These are phyloP conservation scores for Schizosaccharomyces octosporus DNA, from an alignment of 805 yeast genomes.

Conservation along the genomic window DNA sequence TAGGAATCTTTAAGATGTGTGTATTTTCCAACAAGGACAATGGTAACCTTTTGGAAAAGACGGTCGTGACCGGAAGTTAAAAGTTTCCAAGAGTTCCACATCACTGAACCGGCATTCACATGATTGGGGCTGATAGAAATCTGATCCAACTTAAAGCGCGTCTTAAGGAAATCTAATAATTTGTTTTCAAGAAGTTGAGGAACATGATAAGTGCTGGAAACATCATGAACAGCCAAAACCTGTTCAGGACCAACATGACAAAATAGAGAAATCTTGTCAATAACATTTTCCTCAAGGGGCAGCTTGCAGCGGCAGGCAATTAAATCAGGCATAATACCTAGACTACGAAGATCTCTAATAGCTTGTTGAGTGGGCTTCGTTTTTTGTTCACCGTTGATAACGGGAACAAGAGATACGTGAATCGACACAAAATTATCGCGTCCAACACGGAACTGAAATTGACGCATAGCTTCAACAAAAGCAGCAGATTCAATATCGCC, in stretches of 20 bases:
- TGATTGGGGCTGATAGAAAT: slow-evolving; percentile 26
- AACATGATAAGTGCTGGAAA: slow-evolving; percentile 89
- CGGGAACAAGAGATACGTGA: slow-evolving; percentile 93
- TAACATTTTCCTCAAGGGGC: slow-evolving; percentile 57
- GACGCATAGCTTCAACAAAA: slow-evolving; percentile 94
- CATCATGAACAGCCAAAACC: slow-evolving; percentile 90
- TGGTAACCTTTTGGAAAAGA: slow-evolving; percentile 65
- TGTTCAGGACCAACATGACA: slow-evolving; percentile 97
- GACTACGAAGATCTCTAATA: slow-evolving; percentile 78
- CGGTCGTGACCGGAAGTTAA: slow-evolving; percentile 55
- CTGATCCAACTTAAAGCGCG: slow-evolving; percentile 37
- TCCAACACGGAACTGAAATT: slow-evolving; percentile 94
- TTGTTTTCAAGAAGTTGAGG: slow-evolving; percentile 70
- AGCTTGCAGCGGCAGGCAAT: slow-evolving; percentile 93
- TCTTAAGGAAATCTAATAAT: slow-evolving; percentile 44
- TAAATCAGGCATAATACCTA: slow-evolving; percentile 87
- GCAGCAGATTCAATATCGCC: slow-evolving; percentile 99
- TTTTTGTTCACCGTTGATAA: slow-evolving; percentile 94
- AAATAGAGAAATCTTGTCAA: slow-evolving; percentile 91
- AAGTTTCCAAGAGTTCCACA: slow-evolving; percentile 55
- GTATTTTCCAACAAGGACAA: slow-evolving; percentile 93
- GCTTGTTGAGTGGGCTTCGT: slow-evolving; percentile 99
- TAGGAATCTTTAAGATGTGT: slow-evolving; percentile 88
- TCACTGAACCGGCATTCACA: slow-evolving; percentile 34
- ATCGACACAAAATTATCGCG: slow-evolving; percentile 78